Conservation (phyloP, 805 yeast genomes). For the Kodamaea hsintzibuensis region DNA sequence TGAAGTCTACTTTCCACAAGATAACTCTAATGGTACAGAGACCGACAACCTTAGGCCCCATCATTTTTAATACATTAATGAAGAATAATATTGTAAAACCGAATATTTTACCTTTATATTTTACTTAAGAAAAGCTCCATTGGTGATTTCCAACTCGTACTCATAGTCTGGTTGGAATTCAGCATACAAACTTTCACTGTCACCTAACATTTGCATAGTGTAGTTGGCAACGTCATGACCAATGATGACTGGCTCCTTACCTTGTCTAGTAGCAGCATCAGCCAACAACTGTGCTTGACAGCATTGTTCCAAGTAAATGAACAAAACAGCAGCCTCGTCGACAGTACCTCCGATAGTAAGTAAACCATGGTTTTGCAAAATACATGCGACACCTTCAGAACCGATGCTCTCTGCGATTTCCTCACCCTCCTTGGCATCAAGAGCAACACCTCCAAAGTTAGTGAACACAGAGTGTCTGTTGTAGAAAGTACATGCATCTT, state of each 20-base stretch:
- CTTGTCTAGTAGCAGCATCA: conserved; percentile 51
- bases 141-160: conserved; percentile 26
- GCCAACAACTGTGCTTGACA: conserved; percentile 68
- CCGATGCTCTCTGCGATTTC: conserved; percentile 64
- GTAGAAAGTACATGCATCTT: conserved; percentile 71
- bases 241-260: conserved; percentile 44
- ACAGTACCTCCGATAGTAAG: conserved; percentile 69
- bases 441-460: conserved; percentile 78
- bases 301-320: conserved; percentile 59
- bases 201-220: conserved; percentile 59
- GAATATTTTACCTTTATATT: too few species aligned
- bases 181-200: conserved; percentile 66
- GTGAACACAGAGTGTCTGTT: conserved; percentile 63
- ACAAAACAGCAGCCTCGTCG: conserved; percentile 73
- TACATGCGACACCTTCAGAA: conserved; percentile 50
- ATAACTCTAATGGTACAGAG: background rate
- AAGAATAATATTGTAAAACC: background rate
- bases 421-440: conserved; percentile 63
- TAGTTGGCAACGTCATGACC: conserved; percentile 50
- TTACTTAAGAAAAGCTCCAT: conserved; percentile 25
- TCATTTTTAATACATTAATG: background rate
- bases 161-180: conserved; percentile 75
- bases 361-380: conserved; percentile 73
- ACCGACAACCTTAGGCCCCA: background rate
- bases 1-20: background rate